phyloP scores from a whole-genome alignment of 2,329 filamentous ascomycete genomes.

The Talaromyces sp. region DNA sequence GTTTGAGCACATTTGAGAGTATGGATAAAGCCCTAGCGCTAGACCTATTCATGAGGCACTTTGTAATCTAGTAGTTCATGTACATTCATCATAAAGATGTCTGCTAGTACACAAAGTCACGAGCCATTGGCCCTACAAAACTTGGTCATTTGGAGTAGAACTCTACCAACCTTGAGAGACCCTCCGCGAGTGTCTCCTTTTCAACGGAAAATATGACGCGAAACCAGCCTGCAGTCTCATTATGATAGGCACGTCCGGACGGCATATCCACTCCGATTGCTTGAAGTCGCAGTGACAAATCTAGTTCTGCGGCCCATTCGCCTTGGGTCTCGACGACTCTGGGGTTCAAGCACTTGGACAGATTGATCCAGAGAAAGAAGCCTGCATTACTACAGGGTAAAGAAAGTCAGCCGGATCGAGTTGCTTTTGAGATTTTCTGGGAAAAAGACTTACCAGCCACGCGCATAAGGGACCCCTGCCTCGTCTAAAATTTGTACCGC shows the following conservation, averaged over 20 bases:
- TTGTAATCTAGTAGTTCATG: no score
- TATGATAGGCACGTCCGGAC: slow-evolving; percentile 42
- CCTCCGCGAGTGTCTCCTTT: slow-evolving; percentile 34
- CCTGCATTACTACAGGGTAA: slow-evolving; percentile 39
- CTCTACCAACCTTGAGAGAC: slow-evolving; percentile 29
- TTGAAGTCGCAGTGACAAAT: slow-evolving; percentile 44
- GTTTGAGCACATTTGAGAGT: slow-evolving; percentile 13
- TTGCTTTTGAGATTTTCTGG: neutral
- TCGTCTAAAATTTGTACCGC: slow-evolving; percentile 33
- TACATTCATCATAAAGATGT: neutral
- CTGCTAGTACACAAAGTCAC: neutral
- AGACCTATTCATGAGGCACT: no score
- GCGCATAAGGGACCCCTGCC: slow-evolving; percentile 38
- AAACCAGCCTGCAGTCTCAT: slow-evolving; percentile 51
- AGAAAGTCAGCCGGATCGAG: neutral
- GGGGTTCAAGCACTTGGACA: slow-evolving; percentile 26
- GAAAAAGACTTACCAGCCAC: slow-evolving; percentile 27
- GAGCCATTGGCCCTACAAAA: neutral
- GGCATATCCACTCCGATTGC: slow-evolving; percentile 51
- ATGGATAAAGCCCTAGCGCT: neutral
- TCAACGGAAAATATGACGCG: slow-evolving; percentile 50
- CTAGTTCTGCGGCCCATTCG: slow-evolving; percentile 40
- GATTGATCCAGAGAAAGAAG: slow-evolving; percentile 47
- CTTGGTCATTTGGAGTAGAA: neutral
- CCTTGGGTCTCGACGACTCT: neutral